These are phyloP conservation scores for Diaporthe aspalathi DNA, from an alignment of 2,329 filamentous ascomycete genomes.

Conservation along the genomic window DNA sequence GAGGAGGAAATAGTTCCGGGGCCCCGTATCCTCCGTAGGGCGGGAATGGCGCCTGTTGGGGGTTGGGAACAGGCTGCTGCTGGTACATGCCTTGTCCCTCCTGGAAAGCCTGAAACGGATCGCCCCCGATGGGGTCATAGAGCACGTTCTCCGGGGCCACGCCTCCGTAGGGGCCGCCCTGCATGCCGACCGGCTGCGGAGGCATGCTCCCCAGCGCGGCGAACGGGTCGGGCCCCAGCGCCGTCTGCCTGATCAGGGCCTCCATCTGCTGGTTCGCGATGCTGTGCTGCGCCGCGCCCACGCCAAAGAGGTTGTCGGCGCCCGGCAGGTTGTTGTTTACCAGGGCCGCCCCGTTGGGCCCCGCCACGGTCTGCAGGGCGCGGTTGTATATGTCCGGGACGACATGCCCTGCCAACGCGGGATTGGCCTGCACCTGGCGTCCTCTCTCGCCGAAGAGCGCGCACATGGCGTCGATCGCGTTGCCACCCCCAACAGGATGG, in stretches of 20 bases:
- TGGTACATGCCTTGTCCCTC: too few species aligned
- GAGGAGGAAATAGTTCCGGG: background rate
- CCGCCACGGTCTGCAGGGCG: constrained; percentile 19
- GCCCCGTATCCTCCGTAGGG: background rate
- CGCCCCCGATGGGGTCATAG: constrained; percentile 10
- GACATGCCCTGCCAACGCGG: constrained; percentile 21
- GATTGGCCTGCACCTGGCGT: constrained; percentile 2
- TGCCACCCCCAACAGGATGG: background rate
- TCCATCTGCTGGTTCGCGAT: constrained; percentile 24
- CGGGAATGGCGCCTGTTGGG: background rate
- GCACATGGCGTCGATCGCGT: background rate
- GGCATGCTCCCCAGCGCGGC: background rate
- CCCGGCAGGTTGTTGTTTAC: constrained; percentile 9
- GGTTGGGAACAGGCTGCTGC: background rate
- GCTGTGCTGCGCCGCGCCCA: background rate
- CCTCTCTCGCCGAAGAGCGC: constrained; percentile 16
- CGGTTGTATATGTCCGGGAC: constrained; percentile 21
- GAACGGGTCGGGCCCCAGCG: background rate
- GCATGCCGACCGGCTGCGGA: background rate
- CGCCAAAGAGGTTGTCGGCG: constrained; percentile 17
- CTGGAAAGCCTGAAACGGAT: background rate
- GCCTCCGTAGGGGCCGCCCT: background rate
- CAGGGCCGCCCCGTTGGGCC: constrained; percentile 5
- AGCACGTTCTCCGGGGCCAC: background rate
- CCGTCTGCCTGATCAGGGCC: constrained; percentile 22